phyloP scores from a whole-genome alignment of 306 rosid species.

The Canavalia ensiformis region DNA sequence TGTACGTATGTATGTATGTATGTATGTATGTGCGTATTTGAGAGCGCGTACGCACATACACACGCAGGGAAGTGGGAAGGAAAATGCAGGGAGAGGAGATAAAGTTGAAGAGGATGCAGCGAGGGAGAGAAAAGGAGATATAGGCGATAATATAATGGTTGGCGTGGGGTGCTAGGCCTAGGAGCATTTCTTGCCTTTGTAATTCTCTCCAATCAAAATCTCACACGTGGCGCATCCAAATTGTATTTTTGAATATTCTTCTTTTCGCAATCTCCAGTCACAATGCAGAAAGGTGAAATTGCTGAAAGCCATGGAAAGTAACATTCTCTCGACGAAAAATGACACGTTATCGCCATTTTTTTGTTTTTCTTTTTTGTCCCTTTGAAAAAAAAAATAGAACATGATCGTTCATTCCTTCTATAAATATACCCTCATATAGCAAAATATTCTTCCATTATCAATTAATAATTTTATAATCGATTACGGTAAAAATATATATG shows the following conservation, averaged over 20 bases:
- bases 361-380: neutral
- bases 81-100: conserved; percentile 46
- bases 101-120: conserved; percentile 9
- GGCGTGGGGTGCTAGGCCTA: neutral
- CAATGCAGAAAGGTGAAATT: neutral
- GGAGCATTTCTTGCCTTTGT: conserved; percentile 9
- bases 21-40: conserved; percentile 23
- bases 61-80: conserved; percentile 35
- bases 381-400: neutral
- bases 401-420: neutral
- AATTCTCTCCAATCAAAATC: neutral
- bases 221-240: conserved; percentile 24
- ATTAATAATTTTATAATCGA: too few relatives aligned
- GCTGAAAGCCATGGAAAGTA: neutral
- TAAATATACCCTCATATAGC: too few relatives aligned
- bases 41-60: conserved; percentile 52
- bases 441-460: too few relatives aligned
- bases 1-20: conserved; percentile 27
- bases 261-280: neutral
- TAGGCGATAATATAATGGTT: conserved; percentile 3
- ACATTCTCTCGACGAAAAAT: neutral
- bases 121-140: neutral
- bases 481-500: too few relatives aligned
- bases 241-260: conserved; percentile 29
- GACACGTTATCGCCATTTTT: neutral